Base-by-base conservation (phyloP, 176 grass and related monocot genomes). In the Avena atlantica region DNA sequence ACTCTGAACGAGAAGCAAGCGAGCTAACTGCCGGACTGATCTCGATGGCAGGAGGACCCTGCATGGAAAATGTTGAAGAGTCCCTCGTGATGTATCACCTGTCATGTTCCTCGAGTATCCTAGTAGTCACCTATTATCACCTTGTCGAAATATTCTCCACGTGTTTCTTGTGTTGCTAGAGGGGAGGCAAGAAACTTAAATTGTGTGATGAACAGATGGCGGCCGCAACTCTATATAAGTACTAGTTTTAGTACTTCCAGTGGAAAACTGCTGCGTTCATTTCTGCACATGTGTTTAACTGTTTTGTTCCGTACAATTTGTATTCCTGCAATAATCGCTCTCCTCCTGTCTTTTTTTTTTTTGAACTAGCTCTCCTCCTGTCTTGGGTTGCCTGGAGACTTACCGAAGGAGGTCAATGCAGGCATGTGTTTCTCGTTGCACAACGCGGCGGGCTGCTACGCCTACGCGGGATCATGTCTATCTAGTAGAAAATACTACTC, bases 61-160 rank as follows among this genome's bases (percentile, higher is more conserved):
- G 9, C 37, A 4, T 53, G 63, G 59, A 81, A 81, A 76, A 51
- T 25, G 27, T 7, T 58, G 31, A 24, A 57, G 23, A 11, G 12
- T 25, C 23, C 77, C 3, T 58, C 36, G 69, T 61, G 60, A 25
- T 78, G 44, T 76, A 34, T 36, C 14, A 51, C 13, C 12, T 36
- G 14, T 67, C 62, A 29, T 29, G 23, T 49, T 74, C 70, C 12
- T 74, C 71, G 2, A 16, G 45, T 74, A 24, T 74, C 44, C n/a
- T 74, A 15, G 70, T 74, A 15, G 70, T 74, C 70, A 74, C 2
- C n/a, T 24, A 14, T 42, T 24, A 23, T 44, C 45, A 51, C 45
- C 21, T 51, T 3, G 72, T 15, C 67, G 4, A 37, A 82, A 87
- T 66, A 47, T 40, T 90, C 47, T 83, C 84, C 85, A 90, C 74